These are phyloP conservation scores for Blechomonas ayalai DNA, from an alignment of 208 protist species.

Conservation along the genomic window DNA sequence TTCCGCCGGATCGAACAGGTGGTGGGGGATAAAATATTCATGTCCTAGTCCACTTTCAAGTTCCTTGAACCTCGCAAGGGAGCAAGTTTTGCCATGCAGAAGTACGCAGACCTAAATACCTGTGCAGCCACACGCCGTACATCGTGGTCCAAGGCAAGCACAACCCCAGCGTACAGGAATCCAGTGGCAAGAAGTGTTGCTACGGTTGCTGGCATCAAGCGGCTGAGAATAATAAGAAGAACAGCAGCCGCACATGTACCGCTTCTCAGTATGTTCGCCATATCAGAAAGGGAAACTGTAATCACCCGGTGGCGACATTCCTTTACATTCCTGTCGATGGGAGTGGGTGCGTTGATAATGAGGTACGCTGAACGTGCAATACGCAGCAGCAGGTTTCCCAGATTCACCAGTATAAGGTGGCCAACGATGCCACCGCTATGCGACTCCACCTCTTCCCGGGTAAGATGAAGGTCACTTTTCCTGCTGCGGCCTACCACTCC, in stretches of 20 bases:
- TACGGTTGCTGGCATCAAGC: slow-evolving; percentile 4
- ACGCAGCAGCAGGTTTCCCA: slow-evolving; percentile 30
- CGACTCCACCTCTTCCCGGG: no score
- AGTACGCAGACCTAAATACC: no score
- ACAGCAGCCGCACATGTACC: slow-evolving; percentile 1
- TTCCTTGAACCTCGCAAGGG: background rate
- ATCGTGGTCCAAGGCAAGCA: slow-evolving; percentile 20
- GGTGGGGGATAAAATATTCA: no score
- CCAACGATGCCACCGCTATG: slow-evolving; percentile 7
- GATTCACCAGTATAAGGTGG: slow-evolving; percentile 42
- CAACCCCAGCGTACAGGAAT: slow-evolving; percentile 13
- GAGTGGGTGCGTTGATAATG: slow-evolving; percentile 12
- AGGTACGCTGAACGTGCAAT: slow-evolving; percentile 24
- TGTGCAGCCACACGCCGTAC: slow-evolving; percentile 21
- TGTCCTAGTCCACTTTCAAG: no score
- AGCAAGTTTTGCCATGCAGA: no score
- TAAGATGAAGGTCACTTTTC: no score
- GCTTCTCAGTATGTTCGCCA: background rate
- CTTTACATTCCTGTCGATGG: background rate
- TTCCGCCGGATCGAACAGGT: no score
- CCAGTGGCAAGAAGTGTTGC: slow-evolving; percentile 2
- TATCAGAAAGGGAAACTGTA: background rate
- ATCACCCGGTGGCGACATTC: background rate
- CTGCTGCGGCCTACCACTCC: slow-evolving; percentile 8
- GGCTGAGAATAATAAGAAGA: slow-evolving; percentile 14